Evolutionary conservation across 352 stramenopile genomes (phyloP), one percentile per base, ranked within the genome.

Genomic region (Pythium brachiatum): DNA sequence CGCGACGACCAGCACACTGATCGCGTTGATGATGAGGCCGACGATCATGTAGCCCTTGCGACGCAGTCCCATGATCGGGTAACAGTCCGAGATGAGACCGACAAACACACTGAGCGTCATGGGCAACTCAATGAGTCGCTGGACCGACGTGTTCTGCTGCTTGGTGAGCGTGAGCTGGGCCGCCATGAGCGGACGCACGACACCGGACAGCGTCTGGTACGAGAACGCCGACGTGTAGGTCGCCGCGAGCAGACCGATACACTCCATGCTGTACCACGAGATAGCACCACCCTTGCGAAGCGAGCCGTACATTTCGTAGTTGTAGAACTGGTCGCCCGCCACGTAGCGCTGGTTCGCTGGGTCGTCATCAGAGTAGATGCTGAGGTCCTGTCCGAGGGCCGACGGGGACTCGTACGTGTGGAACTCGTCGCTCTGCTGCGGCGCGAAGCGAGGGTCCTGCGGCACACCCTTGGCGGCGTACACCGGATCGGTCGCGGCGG

Each of bases 21-120:
- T 66, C 27, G 68, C 81, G 59, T 87, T 90, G 57, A 90, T 65
- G 63, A 83, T 66, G 46, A 72, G 81, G 6, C 93, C 93, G 32
- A 95, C 58, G 36, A 96, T 86, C 75, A 97, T 96, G 73, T 97
- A 98, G 13, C 86, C 83, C 73, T 97, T 97, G 47, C 90, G 81
- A 21, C 86, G 89, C 18, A 93, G 76, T 2, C 90, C 89, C 74
- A 90, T 88, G 73, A 97, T 94, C 32, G 93, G 91, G 62, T 95
- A 92, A 52, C 80, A 96, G 67, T 98, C 90, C 18, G 81, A 95
- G 13, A 97, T 60, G 2, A 97, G 72, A 31, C 91, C 91, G 39
- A 97, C 79, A 13, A 97, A 72, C 44, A 97, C 91, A 72, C 90
- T 96, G 50, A 97, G 79, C 16, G 78, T 82, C 81, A 91, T 96